These are phyloP conservation scores for Hyphopichia fennica DNA, from an alignment of 1,139 yeast species.

Conservation along the genomic window DNA sequence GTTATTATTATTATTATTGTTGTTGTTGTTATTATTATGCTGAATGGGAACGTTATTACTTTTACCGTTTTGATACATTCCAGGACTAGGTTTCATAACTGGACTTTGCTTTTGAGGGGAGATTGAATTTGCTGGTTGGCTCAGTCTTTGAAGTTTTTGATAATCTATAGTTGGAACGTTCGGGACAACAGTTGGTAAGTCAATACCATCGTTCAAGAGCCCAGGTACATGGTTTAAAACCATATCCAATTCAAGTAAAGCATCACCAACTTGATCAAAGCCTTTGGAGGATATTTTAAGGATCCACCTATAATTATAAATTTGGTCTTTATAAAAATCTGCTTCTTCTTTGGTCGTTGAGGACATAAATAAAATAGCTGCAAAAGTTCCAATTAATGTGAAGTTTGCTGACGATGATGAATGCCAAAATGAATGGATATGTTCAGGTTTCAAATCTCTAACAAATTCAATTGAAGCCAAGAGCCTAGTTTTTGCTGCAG, in stretches of 20 bases:
- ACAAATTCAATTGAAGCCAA: slow-evolving; percentile 82
- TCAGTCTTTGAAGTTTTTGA: slow-evolving; percentile 10
- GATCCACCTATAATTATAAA: slow-evolving; percentile 74
- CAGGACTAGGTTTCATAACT: slow-evolving; percentile 6
- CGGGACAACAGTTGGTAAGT: slow-evolving; percentile 42
- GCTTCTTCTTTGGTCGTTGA: slow-evolving; percentile 62
- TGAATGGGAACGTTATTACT: background rate
- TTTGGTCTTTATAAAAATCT: slow-evolving; percentile 60
- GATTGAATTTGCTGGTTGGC: slow-evolving; percentile 1
- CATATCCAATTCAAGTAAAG: slow-evolving; percentile 65
- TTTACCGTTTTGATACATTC: slow-evolving; percentile 4
- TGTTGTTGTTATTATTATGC: slow-evolving; percentile 2
- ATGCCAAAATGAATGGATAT: slow-evolving; percentile 87
- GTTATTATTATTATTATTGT: slow-evolving; percentile 2
- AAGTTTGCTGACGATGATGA: slow-evolving; percentile 75
- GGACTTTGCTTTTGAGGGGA: slow-evolving; percentile 4
- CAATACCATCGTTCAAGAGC: slow-evolving; percentile 47
- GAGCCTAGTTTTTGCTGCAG: slow-evolving; percentile 80
- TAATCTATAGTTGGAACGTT: slow-evolving; percentile 31
- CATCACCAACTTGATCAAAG: slow-evolving; percentile 72
- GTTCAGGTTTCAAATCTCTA: slow-evolving; percentile 72
- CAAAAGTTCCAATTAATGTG: slow-evolving; percentile 82
- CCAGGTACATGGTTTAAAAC: slow-evolving; percentile 70
- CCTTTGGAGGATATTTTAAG: slow-evolving; percentile 71
- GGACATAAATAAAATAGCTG: slow-evolving; percentile 70